Percentiles rank a stretch among this genome's conserved stretches.
Evolutionary conservation across 1,284 basidiomycete genomes (phyloP).

Genomic region (Ceratobasidium sp.): DNA sequence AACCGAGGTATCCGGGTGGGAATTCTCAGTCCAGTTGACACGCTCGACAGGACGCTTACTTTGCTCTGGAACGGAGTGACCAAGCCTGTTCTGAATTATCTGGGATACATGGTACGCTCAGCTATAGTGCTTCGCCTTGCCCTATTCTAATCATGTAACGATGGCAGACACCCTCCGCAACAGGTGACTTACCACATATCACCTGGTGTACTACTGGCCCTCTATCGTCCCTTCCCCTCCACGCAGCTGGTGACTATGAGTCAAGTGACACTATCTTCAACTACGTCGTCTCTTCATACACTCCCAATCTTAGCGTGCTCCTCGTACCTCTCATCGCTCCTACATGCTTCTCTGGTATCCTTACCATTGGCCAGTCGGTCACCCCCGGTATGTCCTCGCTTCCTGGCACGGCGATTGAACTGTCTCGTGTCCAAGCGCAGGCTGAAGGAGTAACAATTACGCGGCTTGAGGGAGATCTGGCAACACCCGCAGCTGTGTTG

Average conservation of each 20-base stretch:
- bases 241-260: constrained; percentile 12
- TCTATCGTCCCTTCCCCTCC: constrained; percentile 16
- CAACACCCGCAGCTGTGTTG: neutral
- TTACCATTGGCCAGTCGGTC: neutral
- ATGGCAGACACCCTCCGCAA: neutral
- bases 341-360: neutral
- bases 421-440: neutral
- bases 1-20: neutral
- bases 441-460: neutral
- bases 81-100: neutral
- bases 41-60: neutral
- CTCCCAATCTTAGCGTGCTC: neutral
- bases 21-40: no score
- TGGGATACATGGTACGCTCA: neutral
- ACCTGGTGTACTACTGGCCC: constrained; percentile 29
- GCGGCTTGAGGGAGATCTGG: neutral
- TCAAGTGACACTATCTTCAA: constrained; percentile 10
- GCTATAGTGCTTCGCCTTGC: neutral
- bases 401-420: neutral
- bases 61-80: neutral
- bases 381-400: neutral
- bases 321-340: neutral
- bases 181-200: neutral
- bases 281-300: constrained; percentile 20
- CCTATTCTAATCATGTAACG: neutral